These are phyloP conservation scores for Stropharia rugosoannulata DNA, from an alignment of 768 basidiomycete species.

Conservation along the genomic window DNA sequence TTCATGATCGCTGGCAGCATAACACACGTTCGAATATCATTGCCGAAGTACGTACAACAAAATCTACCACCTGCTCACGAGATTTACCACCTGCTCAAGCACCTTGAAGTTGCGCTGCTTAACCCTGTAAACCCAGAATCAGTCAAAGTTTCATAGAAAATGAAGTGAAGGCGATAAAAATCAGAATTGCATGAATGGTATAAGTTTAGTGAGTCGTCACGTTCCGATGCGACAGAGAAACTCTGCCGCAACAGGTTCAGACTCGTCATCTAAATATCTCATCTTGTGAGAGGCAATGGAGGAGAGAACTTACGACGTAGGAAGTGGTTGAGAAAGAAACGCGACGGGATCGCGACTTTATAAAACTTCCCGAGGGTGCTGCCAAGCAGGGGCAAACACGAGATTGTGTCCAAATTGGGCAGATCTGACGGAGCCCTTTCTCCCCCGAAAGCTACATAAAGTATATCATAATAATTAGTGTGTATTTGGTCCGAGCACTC, in stretches of 20 bases:
- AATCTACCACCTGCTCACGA: no score
- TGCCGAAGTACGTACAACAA: no score
- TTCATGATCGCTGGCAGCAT: no score
- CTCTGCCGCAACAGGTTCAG: constrained; percentile 60
- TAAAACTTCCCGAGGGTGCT: constrained; percentile 12
- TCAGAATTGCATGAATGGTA: constrained; percentile 98
- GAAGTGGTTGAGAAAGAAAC: constrained; percentile 5
- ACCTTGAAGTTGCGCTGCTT: no score
- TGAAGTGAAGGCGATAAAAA: constrained; percentile 20
- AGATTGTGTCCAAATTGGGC: constrained; percentile 11
- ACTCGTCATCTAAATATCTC: constrained; percentile 72
- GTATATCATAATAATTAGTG: constrained; percentile 12
- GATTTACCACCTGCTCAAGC: no score
- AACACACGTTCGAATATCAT: no score
- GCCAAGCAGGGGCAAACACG: constrained; percentile 27
- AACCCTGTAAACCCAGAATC: no score
- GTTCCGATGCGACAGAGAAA: constrained; percentile 51
- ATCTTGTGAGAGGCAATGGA: constrained; percentile 30
- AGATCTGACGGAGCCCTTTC: constrained; percentile 25
- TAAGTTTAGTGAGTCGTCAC: constrained; percentile 66
- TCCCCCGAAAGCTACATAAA: constrained; percentile 19
- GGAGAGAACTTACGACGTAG: constrained; percentile 10
- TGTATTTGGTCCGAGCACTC: constrained; percentile 11
- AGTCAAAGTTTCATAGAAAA: constrained; percentile 2
- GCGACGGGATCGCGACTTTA: constrained; percentile 1